Evolutionary conservation across 805 yeast genomes (phyloP).

Genomic region (Kuraishia borneana): DNA sequence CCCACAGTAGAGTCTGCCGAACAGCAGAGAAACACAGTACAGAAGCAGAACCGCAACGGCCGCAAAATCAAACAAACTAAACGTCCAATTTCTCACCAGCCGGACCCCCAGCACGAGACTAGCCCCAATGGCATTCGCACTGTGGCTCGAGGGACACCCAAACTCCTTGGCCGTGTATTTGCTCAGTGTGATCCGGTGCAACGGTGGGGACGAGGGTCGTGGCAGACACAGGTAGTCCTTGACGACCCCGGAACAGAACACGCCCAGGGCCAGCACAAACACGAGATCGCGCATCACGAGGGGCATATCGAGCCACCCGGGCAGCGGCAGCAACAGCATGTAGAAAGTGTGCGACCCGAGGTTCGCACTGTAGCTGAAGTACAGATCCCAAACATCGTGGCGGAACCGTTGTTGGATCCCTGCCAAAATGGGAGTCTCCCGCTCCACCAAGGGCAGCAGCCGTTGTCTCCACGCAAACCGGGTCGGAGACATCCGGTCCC

Average conservation of each 20-base stretch:
- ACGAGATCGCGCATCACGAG: slow-evolving; percentile 48
- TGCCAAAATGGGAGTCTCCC: slow-evolving; percentile 54
- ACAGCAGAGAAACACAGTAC: slow-evolving; percentile 54
- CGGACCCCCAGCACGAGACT: slow-evolving; percentile 33
- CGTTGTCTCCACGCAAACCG: slow-evolving; percentile 42
- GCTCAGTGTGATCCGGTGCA: slow-evolving; percentile 80
- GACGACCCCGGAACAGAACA: slow-evolving; percentile 57
- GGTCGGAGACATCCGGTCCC: slow-evolving; percentile 38
- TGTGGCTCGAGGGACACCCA: slow-evolving; percentile 90
- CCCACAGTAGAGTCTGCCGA: slow-evolving; percentile 89
- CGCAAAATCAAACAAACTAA: slow-evolving; percentile 5
- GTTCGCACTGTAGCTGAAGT: slow-evolving; percentile 80
- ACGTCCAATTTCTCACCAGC: slow-evolving; percentile 8
- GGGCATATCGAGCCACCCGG: slow-evolving; percentile 69
- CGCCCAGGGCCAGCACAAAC: slow-evolving; percentile 55
- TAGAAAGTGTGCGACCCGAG: slow-evolving; percentile 92
- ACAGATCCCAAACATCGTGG: slow-evolving; percentile 45
- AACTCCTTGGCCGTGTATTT: slow-evolving; percentile 88
- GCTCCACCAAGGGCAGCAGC: slow-evolving; percentile 44
- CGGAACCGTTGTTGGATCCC: slow-evolving; percentile 43
- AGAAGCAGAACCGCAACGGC: slow-evolving; percentile 15
- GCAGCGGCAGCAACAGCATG: slow-evolving; percentile 77
- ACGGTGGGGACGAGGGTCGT: slow-evolving; percentile 85
- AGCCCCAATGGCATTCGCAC: slow-evolving; percentile 90
- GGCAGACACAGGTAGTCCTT: slow-evolving; percentile 88